These are phyloP conservation scores for Quercus parvula DNA, from an alignment of 306 rosid genomes.

Conservation along the genomic window DNA sequence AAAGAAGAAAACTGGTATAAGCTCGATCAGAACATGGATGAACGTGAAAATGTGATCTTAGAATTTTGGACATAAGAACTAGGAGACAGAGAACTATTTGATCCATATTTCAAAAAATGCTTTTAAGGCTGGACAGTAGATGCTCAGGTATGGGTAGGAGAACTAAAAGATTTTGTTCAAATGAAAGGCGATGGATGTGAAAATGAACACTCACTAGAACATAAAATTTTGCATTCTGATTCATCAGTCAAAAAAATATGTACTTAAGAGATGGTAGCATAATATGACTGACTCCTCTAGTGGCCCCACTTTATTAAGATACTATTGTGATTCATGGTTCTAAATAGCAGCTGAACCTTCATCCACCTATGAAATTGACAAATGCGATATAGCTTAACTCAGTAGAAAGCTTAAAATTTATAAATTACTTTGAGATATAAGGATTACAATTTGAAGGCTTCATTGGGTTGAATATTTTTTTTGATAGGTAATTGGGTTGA, in stretches of 20 bases:
- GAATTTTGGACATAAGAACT: constrained; percentile 11
- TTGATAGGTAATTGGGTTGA: not conserved
- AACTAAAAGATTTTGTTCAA: constrained; percentile 9
- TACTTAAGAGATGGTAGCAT: constrained; percentile 3
- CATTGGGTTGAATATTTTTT: not conserved
- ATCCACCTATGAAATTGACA: not conserved
- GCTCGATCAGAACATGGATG: constrained; percentile 43
- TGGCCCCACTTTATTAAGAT: constrained; percentile 17
- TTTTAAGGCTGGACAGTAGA: constrained; percentile 15
- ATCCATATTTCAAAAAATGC: not conserved
- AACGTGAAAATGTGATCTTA: constrained; percentile 29
- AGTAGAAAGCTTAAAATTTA: not conserved
- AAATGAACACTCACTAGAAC: constrained; percentile 18
- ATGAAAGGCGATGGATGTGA: constrained; percentile 29
- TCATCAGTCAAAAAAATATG: constrained; percentile 23
- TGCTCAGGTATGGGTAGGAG: constrained; percentile 8
- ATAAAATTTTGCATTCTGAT: constrained; percentile 25
- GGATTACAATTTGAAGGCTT: not conserved
- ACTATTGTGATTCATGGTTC: constrained; percentile 21
- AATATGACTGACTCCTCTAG: constrained; percentile 20
- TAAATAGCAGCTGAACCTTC: constrained; percentile 19
- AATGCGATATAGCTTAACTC: not conserved
- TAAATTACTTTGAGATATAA: not conserved
- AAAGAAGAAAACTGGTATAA: constrained; percentile 40
- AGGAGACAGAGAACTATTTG: constrained; percentile 14